Conservation (phyloP, 129 eudicot species). For the Mikania micrantha region DNA sequence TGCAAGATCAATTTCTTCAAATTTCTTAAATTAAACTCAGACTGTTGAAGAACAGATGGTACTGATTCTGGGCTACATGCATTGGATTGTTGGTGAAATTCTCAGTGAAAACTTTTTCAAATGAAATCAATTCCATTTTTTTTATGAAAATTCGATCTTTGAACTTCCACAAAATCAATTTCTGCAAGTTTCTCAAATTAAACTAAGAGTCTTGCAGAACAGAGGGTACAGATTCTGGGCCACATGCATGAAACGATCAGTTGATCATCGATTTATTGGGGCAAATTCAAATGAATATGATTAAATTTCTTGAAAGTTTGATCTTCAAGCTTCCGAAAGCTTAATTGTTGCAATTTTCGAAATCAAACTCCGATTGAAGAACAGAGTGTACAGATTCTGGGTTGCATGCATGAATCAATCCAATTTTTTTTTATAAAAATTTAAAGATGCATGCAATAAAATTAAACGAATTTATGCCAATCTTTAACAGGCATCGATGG, state of each 20-base stretch:
- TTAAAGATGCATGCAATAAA: conserved; percentile 30
- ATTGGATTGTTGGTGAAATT: conserved; percentile 1
- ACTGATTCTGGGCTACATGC: conserved; percentile 26
- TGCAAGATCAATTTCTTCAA: neutral
- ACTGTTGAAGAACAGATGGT: conserved; percentile 16
- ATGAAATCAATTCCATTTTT: neutral
- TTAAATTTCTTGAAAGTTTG: neutral
- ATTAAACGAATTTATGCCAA: conserved; percentile 1
- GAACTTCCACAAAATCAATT: conserved; percentile 1
- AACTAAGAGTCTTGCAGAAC: conserved; percentile 1
- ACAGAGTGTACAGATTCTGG: conserved; percentile 1
- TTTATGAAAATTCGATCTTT: neutral
- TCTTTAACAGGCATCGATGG: conserved; percentile 68
- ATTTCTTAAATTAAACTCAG: too few relatives aligned
- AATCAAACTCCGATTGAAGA: neutral
- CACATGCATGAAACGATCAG: conserved; percentile 27
- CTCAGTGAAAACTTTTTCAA: neutral
- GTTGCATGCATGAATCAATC: conserved; percentile 12
- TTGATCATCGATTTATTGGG: neutral
- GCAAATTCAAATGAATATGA: neutral
- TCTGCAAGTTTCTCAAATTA: conserved; percentile 1
- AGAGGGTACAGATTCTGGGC: neutral
- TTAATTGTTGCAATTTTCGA: neutral
- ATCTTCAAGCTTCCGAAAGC: neutral
- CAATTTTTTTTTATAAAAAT: neutral